These are phyloP conservation scores for Podochytrium sp. DNA, from an alignment of 192 early-diverging fungal species.

Conservation along the genomic window DNA sequence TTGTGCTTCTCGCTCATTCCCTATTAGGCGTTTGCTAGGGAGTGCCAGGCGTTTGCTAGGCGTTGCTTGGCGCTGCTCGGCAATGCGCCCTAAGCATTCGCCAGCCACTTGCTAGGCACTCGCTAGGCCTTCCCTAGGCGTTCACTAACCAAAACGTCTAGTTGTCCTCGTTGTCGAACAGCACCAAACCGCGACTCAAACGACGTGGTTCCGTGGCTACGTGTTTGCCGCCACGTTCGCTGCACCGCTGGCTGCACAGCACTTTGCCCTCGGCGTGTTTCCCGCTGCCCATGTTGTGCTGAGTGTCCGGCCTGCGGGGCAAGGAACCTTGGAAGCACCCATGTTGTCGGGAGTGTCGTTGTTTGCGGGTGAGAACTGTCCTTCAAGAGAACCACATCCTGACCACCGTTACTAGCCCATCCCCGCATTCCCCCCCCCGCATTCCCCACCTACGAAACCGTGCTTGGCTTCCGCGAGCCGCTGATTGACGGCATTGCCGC, in stretches of 20 bases:
- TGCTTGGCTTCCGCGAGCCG: constrained; percentile 58
- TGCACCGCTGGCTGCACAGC: not conserved
- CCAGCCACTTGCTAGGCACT: too few species aligned
- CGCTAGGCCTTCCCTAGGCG: too few species aligned
- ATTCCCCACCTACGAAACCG: constrained; percentile 40
- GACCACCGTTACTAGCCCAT: not conserved
- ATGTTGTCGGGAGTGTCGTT: not conserved
- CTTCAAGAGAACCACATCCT: too few species aligned
- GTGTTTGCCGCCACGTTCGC: not conserved
- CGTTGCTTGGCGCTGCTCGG: too few species aligned
- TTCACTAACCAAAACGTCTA: not conserved
- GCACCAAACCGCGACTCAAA: not conserved
- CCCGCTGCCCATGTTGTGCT: not conserved
- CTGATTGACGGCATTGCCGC: constrained; percentile 72
- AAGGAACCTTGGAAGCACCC: not conserved
- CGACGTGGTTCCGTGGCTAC: constrained; percentile 10
- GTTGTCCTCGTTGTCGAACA: constrained; percentile 12
- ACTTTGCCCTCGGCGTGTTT: constrained; percentile 2
- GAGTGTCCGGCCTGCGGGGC: not conserved
- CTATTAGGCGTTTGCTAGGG: too few species aligned
- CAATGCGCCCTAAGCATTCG: too few species aligned
- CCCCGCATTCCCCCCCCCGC: not conserved
- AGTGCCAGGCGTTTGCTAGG: too few species aligned
- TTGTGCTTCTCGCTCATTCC: not conserved
- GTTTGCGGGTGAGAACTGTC: too few species aligned